Evolutionary conservation across 345 rosid species (phyloP).

Genomic region (Bretschneidera sinensis): DNA sequence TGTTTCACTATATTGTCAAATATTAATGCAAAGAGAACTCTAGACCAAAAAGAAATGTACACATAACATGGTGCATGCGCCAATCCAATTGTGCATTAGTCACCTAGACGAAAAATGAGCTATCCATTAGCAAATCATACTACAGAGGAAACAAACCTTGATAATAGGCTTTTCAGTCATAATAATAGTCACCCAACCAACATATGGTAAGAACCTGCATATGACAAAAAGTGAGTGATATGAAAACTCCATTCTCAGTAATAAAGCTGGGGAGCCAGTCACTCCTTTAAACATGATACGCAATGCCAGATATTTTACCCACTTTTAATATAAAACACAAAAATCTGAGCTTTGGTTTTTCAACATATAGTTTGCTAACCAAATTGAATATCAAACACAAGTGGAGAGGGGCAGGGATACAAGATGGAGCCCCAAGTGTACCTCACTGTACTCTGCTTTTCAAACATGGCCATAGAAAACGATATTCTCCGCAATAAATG

Average conservation of each 20-base stretch:
- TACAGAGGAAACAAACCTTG: constrained; percentile 41
- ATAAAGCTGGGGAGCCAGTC: background rate
- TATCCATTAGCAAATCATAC: background rate
- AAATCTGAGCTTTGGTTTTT: too few species aligned
- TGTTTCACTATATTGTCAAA: too few species aligned
- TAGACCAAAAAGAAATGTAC: background rate
- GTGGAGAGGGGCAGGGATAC: too few species aligned
- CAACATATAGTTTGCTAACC: too few species aligned
- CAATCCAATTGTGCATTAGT: background rate
- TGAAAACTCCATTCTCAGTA: background rate
- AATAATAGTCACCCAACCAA: constrained; percentile 94
- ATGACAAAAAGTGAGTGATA: constrained; percentile 7
- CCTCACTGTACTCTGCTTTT: too few species aligned
- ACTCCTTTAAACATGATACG: background rate
- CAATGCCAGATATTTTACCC: too few species aligned
- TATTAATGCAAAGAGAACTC: background rate
- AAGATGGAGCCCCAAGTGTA: too few species aligned
- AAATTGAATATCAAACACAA: too few species aligned
- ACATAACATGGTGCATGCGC: background rate
- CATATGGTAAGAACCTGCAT: constrained; percentile 77
- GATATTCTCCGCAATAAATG: background rate
- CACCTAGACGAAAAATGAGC: background rate
- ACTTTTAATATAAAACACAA: too few species aligned
- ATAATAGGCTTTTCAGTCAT: constrained; percentile 95
- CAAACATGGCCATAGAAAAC: background rate